phyloP scores from a whole-genome alignment of 2,329 filamentous ascomycete genomes.

The Chaetomiaceae sp. region DNA sequence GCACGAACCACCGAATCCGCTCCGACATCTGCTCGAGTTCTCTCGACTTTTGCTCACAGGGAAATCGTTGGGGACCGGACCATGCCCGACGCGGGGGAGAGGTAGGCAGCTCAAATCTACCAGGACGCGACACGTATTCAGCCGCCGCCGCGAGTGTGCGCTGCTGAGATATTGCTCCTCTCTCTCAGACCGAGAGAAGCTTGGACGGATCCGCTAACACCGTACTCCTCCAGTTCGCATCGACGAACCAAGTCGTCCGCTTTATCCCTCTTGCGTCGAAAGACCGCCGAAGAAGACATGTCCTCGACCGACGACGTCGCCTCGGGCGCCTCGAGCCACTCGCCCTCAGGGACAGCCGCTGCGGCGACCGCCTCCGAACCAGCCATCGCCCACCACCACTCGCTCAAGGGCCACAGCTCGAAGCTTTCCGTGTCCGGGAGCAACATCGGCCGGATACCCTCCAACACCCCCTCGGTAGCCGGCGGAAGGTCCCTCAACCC shows the following conservation, averaged over 20 bases:
- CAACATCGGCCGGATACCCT: conserved; percentile 40
- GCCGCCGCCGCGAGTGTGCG: background rate
- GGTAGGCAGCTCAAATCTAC: conserved; percentile 15
- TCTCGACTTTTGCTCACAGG: background rate
- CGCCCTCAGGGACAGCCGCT: conserved; percentile 33
- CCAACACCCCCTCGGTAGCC: conserved; percentile 33
- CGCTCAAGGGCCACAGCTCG: conserved; percentile 42
- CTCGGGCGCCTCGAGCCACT: conserved; percentile 29
- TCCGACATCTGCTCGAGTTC: conserved; percentile 1
- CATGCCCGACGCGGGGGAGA: conserved; percentile 27
- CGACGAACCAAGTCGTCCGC: conserved; percentile 53
- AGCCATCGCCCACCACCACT: conserved; percentile 34
- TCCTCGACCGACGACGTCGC: conserved; percentile 41
- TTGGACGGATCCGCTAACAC: background rate
- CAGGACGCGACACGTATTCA: background rate
- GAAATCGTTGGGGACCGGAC: background rate
- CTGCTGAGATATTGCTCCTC: background rate
- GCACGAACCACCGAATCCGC: background rate
- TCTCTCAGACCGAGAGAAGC: too few relatives aligned
- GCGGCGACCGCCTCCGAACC: conserved; percentile 31
- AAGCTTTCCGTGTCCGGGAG: conserved; percentile 44
- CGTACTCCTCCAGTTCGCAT: conserved; percentile 32
- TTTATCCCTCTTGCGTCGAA: conserved; percentile 52
- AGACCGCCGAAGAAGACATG: conserved; percentile 46
- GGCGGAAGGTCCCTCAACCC: conserved; percentile 30